Conservation (phyloP, 2,329 filamentous ascomycete species). For the Metarhizium album region DNA sequence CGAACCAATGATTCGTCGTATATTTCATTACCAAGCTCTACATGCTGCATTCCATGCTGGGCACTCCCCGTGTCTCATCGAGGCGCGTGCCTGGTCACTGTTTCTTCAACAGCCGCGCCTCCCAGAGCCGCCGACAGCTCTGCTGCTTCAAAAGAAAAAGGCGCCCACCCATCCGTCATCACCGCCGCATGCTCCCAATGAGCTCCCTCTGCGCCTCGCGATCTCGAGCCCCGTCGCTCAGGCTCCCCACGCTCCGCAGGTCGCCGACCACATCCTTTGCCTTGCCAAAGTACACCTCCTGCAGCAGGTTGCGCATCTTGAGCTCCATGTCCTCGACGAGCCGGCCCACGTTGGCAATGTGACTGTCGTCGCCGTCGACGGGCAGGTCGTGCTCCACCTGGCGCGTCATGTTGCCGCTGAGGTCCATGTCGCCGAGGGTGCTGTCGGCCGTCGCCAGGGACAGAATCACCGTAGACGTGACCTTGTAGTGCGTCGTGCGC, state of each 20-base stretch:
- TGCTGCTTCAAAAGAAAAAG: no score
- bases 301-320: constrained; percentile 95
- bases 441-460: constrained; percentile 55
- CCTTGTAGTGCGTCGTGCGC: constrained; percentile 89
- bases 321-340: constrained; percentile 99
- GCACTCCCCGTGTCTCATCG: background rate
- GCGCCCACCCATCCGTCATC: no score
- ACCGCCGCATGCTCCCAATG: constrained; percentile 53
- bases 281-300: constrained; percentile 99
- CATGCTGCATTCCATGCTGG: no score
- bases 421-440: constrained; percentile 72
- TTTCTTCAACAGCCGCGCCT: no score
- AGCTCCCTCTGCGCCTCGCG: constrained; percentile 80
- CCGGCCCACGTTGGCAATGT: constrained; percentile 89
- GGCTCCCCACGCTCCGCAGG: constrained; percentile 70
- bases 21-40: no score
- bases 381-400: constrained; percentile 88
- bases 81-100: no score
- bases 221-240: constrained; percentile 78
- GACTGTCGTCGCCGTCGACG: constrained; percentile 80
- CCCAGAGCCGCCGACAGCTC: background rate
- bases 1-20: no score
- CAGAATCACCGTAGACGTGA: constrained; percentile 93
- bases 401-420: constrained; percentile 95
- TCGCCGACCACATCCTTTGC: constrained; percentile 97